A percentile compares a stretch with the other conserved stretches of the same genome.
phyloP scores from a whole-genome alignment of 192 early-diverging fungal genomes.

The Linderina pennispora region DNA sequence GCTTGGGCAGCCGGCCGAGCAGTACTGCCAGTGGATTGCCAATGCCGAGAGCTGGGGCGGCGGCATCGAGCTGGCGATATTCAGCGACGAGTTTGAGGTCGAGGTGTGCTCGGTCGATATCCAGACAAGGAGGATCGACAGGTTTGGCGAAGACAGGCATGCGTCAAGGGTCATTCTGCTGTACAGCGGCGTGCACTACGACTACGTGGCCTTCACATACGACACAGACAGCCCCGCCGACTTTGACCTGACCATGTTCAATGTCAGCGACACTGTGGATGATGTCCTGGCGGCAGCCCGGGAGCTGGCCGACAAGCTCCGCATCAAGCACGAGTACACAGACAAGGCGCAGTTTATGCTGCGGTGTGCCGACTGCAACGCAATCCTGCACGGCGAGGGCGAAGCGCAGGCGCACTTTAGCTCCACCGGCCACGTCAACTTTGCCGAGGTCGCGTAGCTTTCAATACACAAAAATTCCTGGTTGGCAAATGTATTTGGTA shows the following conservation, averaged over 20 bases:
- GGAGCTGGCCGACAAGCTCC: constrained; percentile 16
- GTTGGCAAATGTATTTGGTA: background rate
- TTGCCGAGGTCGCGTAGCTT: too few species aligned
- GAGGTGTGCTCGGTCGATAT: constrained; percentile 66
- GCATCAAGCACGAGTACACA: constrained; percentile 4
- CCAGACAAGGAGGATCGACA: constrained; percentile 46
- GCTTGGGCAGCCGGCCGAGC: constrained; percentile 37
- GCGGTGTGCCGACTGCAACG: constrained; percentile 6
- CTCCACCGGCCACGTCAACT: constrained; percentile 3
- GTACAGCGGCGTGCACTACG: constrained; percentile 64
- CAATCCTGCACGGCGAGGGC: constrained; percentile 5
- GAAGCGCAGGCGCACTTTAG: constrained; percentile 5
- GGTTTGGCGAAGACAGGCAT: constrained; percentile 55
- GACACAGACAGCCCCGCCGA: constrained; percentile 25
- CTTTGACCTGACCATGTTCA: constrained; percentile 60
- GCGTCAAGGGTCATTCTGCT: constrained; percentile 41
- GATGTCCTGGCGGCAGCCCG: constrained; percentile 7
- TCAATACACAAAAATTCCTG: background rate
- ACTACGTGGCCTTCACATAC: constrained; percentile 54
- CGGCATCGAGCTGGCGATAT: constrained; percentile 50
- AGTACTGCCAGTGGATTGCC: constrained; percentile 57
- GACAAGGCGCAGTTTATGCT: constrained; percentile 1
- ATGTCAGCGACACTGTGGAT: constrained; percentile 10
- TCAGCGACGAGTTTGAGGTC: constrained; percentile 44
- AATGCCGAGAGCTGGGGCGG: constrained; percentile 56